Evolutionary conservation across 1,284 basidiomycete species (phyloP), one percentile per base, ranked within the genome.

Genomic region (Ganoderma meredithae): DNA sequence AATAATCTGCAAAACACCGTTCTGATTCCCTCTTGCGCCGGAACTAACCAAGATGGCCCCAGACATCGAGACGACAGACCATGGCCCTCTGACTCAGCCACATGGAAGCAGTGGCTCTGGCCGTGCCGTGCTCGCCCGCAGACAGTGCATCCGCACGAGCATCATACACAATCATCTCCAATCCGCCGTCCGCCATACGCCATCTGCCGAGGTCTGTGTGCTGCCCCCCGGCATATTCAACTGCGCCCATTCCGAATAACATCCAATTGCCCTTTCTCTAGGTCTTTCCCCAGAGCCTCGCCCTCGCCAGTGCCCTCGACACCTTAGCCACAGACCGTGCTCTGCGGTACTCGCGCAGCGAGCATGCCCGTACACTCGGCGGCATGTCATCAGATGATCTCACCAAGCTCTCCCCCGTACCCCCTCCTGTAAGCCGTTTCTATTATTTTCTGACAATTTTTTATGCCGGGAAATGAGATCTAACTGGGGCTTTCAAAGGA

Each of bases 111-210:
- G 33, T 33, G 58, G 36, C 36, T 31, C 27, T 31, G 9, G 13
- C 58, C 13, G 33, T 9, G 22, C 15, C 15, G 41, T 25, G 10
- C 13, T 7, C 39, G 55, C 19, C 17, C 68, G 59, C 12, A 62
- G 68, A 43, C 41, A 60, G n/a, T 67, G 63, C 55, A 39, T 69
- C 27, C 71, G 69, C 19, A 55, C 49, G 41, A 56, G 55, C 13
- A 67, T 71, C n/a, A 39, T 74, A 0, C 69, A 69, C 49, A 60
- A 68, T 2, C 73, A 74, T 55, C 59, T 74, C 4, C 41, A 72
- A 33, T 36, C 44, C 13, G 64, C 61, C 0, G 19, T 70, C 9
- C 65, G 66, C 2, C 27, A 62, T 13, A 12, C 58, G 6, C 39
- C 67, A 12, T 33, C 58, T 5, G 43, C 17, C 22, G 49, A 49